A percentile compares a stretch with the other conserved stretches of the same genome.
Evolutionary conservation across 495 filamentous ascomycete genomes (phyloP).

Genomic region (Penicillium pulvis): DNA sequence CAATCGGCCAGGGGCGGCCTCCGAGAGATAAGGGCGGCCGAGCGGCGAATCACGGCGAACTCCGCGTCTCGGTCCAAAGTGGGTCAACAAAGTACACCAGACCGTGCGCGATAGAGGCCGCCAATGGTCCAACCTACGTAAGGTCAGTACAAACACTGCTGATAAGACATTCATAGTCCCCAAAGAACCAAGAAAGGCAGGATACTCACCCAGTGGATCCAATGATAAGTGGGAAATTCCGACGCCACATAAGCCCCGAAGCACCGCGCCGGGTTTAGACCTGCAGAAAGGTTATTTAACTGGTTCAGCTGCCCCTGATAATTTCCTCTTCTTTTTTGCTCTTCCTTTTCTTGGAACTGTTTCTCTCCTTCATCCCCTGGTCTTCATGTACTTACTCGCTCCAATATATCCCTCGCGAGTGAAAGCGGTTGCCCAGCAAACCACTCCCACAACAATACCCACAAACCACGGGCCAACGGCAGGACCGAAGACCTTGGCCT

Average conservation of each 20-base stretch:
- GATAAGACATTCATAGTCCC: slow-evolving; percentile 7
- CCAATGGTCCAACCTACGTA: slow-evolving; percentile 31
- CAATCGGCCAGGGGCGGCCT: slow-evolving; percentile 11
- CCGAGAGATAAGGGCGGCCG: slow-evolving; percentile 6
- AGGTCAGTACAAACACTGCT: slow-evolving; percentile 14
- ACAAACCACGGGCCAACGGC: slow-evolving; percentile 54
- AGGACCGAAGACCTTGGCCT: slow-evolving; percentile 52
- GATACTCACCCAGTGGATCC: slow-evolving; percentile 38
- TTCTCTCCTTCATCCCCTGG: background rate
- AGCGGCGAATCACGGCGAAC: slow-evolving; percentile 18
- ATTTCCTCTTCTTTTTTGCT: background rate
- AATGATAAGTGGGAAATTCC: slow-evolving; percentile 35
- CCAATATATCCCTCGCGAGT: slow-evolving; percentile 48
- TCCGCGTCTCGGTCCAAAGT: slow-evolving; percentile 29
- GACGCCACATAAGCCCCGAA: slow-evolving; percentile 36
- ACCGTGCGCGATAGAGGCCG: slow-evolving; percentile 31
- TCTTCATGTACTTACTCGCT: slow-evolving; percentile 28
- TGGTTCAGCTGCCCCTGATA: background rate
- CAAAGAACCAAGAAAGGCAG: background rate
- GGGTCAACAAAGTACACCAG: slow-evolving; percentile 34
- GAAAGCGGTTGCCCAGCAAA: slow-evolving; percentile 47
- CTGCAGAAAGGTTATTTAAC: slow-evolving; percentile 22
- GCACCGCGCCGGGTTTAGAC: slow-evolving; percentile 39
- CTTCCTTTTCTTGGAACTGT: background rate
- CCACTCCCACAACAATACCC: slow-evolving; percentile 48